Base-by-base conservation (phyloP, 371 early-diverging fungal genomes). In the Synchytrium microbalum region DNA sequence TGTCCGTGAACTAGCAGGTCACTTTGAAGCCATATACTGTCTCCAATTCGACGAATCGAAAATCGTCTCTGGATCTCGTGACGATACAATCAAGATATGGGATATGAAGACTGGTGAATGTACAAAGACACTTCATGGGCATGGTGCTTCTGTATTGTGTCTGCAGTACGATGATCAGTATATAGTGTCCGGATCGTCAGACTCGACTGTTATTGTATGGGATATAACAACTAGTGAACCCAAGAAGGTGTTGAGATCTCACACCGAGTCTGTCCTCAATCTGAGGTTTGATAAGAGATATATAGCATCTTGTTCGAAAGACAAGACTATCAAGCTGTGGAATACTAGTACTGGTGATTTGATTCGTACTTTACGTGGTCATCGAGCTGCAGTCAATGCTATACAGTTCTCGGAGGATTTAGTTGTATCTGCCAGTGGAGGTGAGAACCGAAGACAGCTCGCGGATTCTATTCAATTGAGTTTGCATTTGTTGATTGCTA, bases 121-220 rank as follows among this genome's bases (percentile, higher is more conserved):
- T 66, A 65, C 83, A 3, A 81, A 84, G 32, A 91, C 90, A 0
- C 71, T 96, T 28, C 67, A 65, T 0, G 93, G 94, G 13, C 99
- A 99, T 67, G 75, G 80, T 25, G 87, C 86, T 1, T 92, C 93
- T 5, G 96, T 98, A 0, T 82, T 95, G 19, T 90, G 92, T 63
- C 76, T 96, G 52, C 87, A 92, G 67, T 92, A 87, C 70, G 79
- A 92, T 67, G 80, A 84, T 16, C 69, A 81, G 0, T 75, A 83
- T 32, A 77, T 98, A 68, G 86, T 95, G 3, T 88, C 92, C 0
- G 95, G 95, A 8, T 93, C 95, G 5, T 88, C 92, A 29, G 99
- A 98, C 72, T 74, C 79, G 1, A 90, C 90, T 8, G 82, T 93
- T 28, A 84, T 92, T 19, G 75, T 96, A 2, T 98, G 96, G 96